Base-by-base conservation (phyloP, 1,284 basidiomycete species). In the Fistulinella staudtii region DNA sequence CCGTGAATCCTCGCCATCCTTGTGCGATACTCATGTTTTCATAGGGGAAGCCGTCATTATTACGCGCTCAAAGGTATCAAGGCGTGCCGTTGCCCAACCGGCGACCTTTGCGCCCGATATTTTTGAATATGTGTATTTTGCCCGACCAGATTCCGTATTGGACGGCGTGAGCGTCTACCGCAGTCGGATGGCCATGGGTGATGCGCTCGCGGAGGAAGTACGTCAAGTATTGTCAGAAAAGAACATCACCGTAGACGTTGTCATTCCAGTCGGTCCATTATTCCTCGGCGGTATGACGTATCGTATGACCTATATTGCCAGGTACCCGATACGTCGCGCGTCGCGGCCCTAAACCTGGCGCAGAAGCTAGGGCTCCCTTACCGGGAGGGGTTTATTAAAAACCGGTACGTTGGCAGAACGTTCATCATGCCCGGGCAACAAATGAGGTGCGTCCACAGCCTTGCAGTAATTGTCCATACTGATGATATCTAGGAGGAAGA, bases 341-440 rank as follows among this genome's bases (percentile, higher is more conserved):
- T 98, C 0, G 94, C 96, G 8, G 96, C 96, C 4, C 71, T 99
- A 46, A 95, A 99, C 65, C 72, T 95, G 36, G 96, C 96, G 17
- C 95, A 99, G 67, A 88, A 85, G 61, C 76, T 99, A 39, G 66
- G 77, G 14, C 74, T 99, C 24, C 95, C 96, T 3, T 99, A 99
- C 70, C 82, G 96, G 39, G 96, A 99, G 73, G 96, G 96, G 3
- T 99, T 99, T 66, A 85, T 99, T 58, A 99, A 99, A 76, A 99
- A 99, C 69, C 85, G 96, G 36, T 99, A 99, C 70, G 92, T 99
- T 37, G 96, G 95, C 3, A 75, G 96, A 51, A 99, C 96, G 0
- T 99, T 99, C 68, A 99, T 99, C 71, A 99, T 99, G 96, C 95
- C 96, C 8, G 96, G 95, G 20, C 96, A 99, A 64, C 85, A 89